Conservation (phyloP, 495 filamentous ascomycete genomes). For the Lepraria neglecta region DNA sequence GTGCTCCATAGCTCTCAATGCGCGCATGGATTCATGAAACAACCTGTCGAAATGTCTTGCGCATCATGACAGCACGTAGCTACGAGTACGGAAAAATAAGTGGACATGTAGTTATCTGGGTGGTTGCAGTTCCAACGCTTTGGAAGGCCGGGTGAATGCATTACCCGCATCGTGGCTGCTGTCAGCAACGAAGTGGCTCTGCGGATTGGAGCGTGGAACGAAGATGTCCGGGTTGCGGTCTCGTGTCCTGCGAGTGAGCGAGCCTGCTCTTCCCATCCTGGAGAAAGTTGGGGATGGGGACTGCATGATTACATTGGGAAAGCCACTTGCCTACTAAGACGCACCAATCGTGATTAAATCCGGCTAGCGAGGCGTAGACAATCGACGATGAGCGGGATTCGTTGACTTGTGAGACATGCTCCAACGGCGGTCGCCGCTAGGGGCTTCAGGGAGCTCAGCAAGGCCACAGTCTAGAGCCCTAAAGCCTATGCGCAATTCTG, state of each 20-base stretch:
- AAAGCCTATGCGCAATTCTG: not conserved
- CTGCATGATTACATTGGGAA: not conserved
- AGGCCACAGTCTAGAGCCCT: not conserved
- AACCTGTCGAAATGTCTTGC: constrained; percentile 3
- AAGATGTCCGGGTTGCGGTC: constrained; percentile 8
- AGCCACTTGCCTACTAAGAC: not conserved
- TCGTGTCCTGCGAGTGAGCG: constrained; percentile 1
- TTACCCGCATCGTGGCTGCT: constrained; percentile 8
- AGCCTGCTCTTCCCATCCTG: not conserved
- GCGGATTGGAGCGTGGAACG: constrained; percentile 8
- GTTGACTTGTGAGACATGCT: not conserved
- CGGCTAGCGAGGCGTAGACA: not conserved
- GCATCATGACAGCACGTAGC: constrained; percentile 10
- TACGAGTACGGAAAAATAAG: not conserved
- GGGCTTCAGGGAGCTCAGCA: not conserved
- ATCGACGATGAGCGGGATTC: constrained; percentile 4
- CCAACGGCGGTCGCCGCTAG: constrained; percentile 9
- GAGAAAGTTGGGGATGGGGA: constrained; percentile 3
- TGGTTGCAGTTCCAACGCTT: not conserved
- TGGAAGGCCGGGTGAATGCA: constrained; percentile 6
- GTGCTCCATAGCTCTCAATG: constrained; percentile 5
- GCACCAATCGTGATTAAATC: not conserved
- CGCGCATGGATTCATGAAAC: constrained; percentile 19
- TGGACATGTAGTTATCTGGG: not conserved
- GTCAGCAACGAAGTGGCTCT: constrained; percentile 9